Base-by-base conservation (phyloP, 2,329 filamentous ascomycete species). In the Teratosphaeria gauchensis region DNA sequence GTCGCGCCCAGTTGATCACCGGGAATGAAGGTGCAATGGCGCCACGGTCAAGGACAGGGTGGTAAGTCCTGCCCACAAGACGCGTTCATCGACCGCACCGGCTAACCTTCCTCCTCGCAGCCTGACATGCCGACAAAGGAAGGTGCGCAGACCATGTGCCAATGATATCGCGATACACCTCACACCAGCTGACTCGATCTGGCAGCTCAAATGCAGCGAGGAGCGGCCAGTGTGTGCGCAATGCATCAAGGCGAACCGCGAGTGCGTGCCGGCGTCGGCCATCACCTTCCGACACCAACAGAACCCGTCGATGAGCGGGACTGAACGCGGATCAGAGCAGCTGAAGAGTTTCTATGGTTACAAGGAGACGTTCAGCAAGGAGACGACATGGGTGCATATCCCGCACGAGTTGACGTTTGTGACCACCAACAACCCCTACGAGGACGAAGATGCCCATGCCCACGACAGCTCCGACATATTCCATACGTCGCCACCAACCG, bases 221-320 rank as follows among this genome's bases (percentile, higher is more conserved):
- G 78, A 78, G 68, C 83, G 82, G 63, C 84, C 83, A 11, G 71
- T 78, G 42, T 86, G 84, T 67, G 78, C 80, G 35, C 82, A 85
- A 70, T 86, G 84, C 70, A 75, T 75, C 66, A 84, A 84, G 70
- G 83, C 82, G 4, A 79, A 78, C 54, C 77, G 84, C 64, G 78
- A 83, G 71, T 86, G 84, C 70, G 74, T 82, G 53, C 81, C 81
- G 28, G 83, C 81, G 66, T 82, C 83, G 62, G 83, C 82, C 56
- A 80, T 87, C 64, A 82, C 85, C 52, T 87, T 86, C 66, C 81
- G 84, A 58, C 84, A 87, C 70, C 84, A 87, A 67, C 84, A 87
- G 72, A 87, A 87, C 78, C 83, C 84, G 32, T 85, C 83, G 21
- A 84, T 86, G 83, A 86, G 86, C 60, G 78, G 80, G 54, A 67